phyloP scores from a whole-genome alignment of 768 basidiomycete species.

The Lactarius hengduanensis region DNA sequence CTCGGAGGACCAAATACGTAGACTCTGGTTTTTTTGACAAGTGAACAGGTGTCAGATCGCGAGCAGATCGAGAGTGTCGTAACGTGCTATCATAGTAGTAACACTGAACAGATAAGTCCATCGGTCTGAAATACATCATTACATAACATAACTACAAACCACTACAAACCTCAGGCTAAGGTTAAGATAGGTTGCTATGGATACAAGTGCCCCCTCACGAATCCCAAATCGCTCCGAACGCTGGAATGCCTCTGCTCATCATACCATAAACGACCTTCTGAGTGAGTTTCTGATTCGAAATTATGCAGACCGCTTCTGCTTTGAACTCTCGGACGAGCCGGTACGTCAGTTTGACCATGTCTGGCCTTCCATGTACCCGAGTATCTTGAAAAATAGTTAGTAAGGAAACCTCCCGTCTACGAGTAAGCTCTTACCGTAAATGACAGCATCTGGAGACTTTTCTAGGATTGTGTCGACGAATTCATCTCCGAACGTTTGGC shows the following conservation, averaged over 20 bases:
- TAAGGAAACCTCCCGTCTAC: background rate
- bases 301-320: conserved; percentile 52
- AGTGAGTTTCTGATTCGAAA: conserved; percentile 58
- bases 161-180: no score
- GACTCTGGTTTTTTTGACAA: background rate
- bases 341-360: conserved; percentile 41
- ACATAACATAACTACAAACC: background rate
- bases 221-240: conserved; percentile 63
- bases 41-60: background rate
- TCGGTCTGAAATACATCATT: background rate
- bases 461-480: conserved; percentile 55
- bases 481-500: conserved; percentile 60
- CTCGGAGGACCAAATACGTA: background rate
- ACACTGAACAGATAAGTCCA: background rate
- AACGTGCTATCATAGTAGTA: no score
- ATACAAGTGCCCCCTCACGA: conserved; percentile 38
- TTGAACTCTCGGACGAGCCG: conserved; percentile 39
- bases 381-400: conserved; percentile 33
- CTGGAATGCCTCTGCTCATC: conserved; percentile 59
- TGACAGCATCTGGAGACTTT: conserved; percentile 54
- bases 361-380: conserved; percentile 38
- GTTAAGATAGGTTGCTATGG: background rate
- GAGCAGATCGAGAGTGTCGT: no score
- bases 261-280: conserved; percentile 58
- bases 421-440: conserved; percentile 46